A percentile compares a stretch with the other conserved stretches of the same genome.
Evolutionary conservation across 2,329 filamentous ascomycete genomes (phyloP).

Genomic region (Bipolaris zeicola): DNA sequence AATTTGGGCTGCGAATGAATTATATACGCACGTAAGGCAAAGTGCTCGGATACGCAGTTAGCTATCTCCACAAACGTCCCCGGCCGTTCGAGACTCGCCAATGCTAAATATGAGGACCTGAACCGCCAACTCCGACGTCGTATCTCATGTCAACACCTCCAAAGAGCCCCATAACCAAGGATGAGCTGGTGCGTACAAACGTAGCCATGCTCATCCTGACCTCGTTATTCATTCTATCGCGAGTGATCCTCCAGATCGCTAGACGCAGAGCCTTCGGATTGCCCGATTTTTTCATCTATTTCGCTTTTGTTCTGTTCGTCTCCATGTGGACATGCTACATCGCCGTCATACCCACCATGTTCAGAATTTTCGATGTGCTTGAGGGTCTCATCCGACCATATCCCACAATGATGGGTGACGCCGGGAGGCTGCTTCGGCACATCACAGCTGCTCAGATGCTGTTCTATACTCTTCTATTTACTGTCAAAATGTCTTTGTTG

Average conservation of each 20-base stretch:
- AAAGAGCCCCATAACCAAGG: slow-evolving; percentile 13
- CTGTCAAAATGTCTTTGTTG: slow-evolving; percentile 26
- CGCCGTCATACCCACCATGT: slow-evolving; percentile 39
- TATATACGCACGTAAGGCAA: neutral
- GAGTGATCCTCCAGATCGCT: slow-evolving; percentile 13
- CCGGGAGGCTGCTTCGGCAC: slow-evolving; percentile 37
- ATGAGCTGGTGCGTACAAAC: slow-evolving; percentile 17
- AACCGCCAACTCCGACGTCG: neutral
- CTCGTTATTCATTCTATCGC: slow-evolving; percentile 14
- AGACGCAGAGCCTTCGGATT: slow-evolving; percentile 19
- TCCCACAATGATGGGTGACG: slow-evolving; percentile 36
- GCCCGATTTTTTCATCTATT: slow-evolving; percentile 28
- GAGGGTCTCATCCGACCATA: slow-evolving; percentile 33
- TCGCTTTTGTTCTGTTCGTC: slow-evolving; percentile 36
- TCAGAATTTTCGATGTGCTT: slow-evolving; percentile 34
- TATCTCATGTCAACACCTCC: slow-evolving; percentile 6
- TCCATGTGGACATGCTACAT: slow-evolving; percentile 40
- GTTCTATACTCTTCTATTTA: slow-evolving; percentile 19
- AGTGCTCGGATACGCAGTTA: neutral
- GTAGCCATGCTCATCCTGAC: slow-evolving; percentile 23
- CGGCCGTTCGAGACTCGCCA: neutral
- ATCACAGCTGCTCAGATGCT: slow-evolving; percentile 48
- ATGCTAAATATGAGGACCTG: neutral
- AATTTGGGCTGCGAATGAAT: too few species aligned
- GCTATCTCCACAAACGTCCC: neutral